Evolutionary conservation across 2,329 filamentous ascomycete genomes (phyloP).

Genomic region (Chaetomiaceae sp.): DNA sequence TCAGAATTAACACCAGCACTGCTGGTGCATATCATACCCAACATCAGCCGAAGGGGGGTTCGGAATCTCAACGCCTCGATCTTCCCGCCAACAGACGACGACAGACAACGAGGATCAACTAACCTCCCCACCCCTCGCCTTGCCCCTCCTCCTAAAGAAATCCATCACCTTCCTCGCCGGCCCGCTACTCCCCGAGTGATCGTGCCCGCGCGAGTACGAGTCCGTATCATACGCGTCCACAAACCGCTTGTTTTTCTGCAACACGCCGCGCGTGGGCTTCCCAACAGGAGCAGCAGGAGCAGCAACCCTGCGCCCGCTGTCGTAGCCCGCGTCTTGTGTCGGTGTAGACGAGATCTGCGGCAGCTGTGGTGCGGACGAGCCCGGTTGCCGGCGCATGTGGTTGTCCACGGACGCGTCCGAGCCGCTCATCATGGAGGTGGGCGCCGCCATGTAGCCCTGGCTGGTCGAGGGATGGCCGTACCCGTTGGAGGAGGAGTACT

Average conservation of each 20-base stretch:
- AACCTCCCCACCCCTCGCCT: constrained; percentile 60
- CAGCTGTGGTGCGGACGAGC: constrained; percentile 43
- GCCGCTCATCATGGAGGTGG: constrained; percentile 44
- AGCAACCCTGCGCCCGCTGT: constrained; percentile 34
- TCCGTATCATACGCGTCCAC: constrained; percentile 83
- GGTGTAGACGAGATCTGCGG: constrained; percentile 29
- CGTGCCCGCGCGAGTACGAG: constrained; percentile 51
- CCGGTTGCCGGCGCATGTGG: constrained; percentile 37
- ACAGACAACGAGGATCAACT: constrained; percentile 37
- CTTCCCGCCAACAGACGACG: too few species aligned
- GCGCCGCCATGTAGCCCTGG: constrained; percentile 44
- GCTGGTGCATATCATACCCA: too few species aligned
- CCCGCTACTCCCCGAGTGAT: constrained; percentile 77
- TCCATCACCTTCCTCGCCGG: constrained; percentile 95
- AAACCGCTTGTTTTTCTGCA: constrained; percentile 87
- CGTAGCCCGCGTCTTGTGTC: constrained; percentile 38
- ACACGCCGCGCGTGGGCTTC: constrained; percentile 48
- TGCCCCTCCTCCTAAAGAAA: constrained; percentile 86
- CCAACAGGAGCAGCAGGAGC: constrained; percentile 28
- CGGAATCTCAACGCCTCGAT: too few species aligned
- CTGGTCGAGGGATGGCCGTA: constrained; percentile 42
- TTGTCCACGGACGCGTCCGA: constrained; percentile 50
- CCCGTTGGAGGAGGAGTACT: constrained; percentile 40
- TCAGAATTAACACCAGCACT: too few species aligned
- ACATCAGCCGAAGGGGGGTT: neutral